Percentiles rank a stretch among this genome's conserved stretches.
Conservation (phyloP, 169 alveolate species). For the Amoebophrya sp. region DNA sequence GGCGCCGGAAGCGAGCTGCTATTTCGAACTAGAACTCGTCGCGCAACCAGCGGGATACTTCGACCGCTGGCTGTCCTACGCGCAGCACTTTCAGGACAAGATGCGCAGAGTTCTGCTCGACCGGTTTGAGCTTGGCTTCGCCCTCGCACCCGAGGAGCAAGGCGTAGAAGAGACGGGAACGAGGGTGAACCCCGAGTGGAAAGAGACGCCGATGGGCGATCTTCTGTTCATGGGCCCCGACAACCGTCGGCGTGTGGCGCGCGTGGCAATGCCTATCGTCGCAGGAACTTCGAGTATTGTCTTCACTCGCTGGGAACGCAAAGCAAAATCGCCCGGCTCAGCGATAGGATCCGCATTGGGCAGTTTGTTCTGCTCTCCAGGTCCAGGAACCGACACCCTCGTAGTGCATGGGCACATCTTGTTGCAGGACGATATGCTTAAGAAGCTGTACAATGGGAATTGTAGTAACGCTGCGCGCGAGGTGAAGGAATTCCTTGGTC, state of each 20-base stretch:
- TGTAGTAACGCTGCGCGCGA: neutral
- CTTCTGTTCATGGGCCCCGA: no score
- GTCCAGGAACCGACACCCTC: no score
- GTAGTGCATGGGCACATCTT: no score
- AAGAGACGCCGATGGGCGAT: neutral
- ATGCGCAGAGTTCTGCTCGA: neutral
- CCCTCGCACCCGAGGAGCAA: neutral
- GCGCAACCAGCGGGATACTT: neutral
- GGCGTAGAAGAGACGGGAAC: neutral
- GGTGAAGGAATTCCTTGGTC: neutral
- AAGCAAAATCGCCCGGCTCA: no score
- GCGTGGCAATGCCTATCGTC: no score
- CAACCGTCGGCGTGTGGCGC: no score
- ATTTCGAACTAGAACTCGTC: neutral
- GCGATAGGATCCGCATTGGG: no score
- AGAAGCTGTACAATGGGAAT: neutral
- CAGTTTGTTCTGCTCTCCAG: no score
- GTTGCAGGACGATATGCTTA: neutral
- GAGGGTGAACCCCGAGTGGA: neutral
- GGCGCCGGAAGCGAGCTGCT: neutral
- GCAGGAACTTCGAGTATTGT: no score
- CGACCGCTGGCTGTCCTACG: neutral
- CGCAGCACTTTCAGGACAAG: neutral
- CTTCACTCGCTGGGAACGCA: no score
- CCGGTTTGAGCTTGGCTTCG: neutral